Percentiles rank a stretch among this genome's conserved stretches.
These are phyloP conservation scores for Fusarium drepaniforme DNA, from an alignment of 2,329 filamentous ascomycete species.

Conservation along the genomic window DNA sequence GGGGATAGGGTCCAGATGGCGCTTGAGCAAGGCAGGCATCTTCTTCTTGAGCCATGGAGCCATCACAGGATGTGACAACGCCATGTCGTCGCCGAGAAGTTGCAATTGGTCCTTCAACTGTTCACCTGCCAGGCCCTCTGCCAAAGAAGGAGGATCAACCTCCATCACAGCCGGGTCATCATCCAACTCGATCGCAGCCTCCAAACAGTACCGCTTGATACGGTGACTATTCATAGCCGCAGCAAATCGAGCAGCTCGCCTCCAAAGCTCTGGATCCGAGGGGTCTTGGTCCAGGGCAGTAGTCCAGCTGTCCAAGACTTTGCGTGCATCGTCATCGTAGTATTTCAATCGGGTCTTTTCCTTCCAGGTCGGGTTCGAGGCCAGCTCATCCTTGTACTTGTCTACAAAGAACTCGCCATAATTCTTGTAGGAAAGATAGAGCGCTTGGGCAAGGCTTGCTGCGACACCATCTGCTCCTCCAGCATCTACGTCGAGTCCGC, in stretches of 20 bases:
- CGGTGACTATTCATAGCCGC: conserved; percentile 68
- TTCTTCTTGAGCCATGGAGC: conserved; percentile 65
- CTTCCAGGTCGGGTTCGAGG: conserved; percentile 66
- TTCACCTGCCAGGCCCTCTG: conserved; percentile 73
- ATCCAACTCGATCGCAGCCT: conserved; percentile 75
- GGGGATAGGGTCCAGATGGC: conserved; percentile 71
- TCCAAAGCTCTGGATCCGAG: conserved; percentile 76
- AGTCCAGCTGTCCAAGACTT: conserved; percentile 68
- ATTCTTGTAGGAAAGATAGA: conserved; percentile 96
- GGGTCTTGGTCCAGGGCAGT: conserved; percentile 73
- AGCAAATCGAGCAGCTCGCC: conserved; percentile 69
- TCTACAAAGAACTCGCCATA: conserved; percentile 94
- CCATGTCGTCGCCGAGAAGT: conserved; percentile 66
- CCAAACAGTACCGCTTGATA: conserved; percentile 72
- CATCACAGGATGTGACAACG: conserved; percentile 72
- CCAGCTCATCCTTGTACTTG: conserved; percentile 49
- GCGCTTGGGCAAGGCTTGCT: conserved; percentile 86
- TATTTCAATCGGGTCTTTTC: conserved; percentile 44
- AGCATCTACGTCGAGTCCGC: conserved; percentile 65
- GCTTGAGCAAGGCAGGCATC: conserved; percentile 64
- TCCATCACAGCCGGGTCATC: conserved; percentile 74
- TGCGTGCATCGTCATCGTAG: conserved; percentile 51
- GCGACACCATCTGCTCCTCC: conserved; percentile 79
- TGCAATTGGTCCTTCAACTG: conserved; percentile 69
- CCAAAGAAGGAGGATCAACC: conserved; percentile 71